Base-by-base conservation (phyloP, 176 grass and related monocot genomes). In the Carex cristatella region DNA sequence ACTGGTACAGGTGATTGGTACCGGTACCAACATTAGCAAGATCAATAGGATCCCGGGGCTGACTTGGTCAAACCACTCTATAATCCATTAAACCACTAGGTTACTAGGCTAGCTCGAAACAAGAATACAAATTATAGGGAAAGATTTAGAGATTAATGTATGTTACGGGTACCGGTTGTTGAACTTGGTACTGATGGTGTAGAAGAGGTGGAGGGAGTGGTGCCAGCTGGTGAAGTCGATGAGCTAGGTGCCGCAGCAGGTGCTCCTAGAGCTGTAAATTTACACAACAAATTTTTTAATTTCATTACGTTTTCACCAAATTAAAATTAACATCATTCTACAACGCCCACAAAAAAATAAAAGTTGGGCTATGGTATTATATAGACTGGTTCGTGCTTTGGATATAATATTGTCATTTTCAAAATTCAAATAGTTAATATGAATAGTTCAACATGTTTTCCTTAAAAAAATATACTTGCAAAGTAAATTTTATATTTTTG, bases 201-300 rank as follows among this genome's bases (percentile, higher is more conserved):
- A 23, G 81, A 77, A 48, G 76, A 19, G 5, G 75, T 73, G 16
- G 83, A 32, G 37, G 87, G 83, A 68, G 80, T 83, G 42, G 61
- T 67, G 19, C 61, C 10, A 11, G 56, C 62, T 14, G 78, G 63
- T 61, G 78, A 57, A 40, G 83, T 32, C 13, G 69, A 73, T 15
- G 65, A 57, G 7, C 56, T 73, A 51, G 87, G 87, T 6, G 87
- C 67, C 14, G 76, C 77, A 7, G 83, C 66, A 15, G 87, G 87
- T 49, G 82, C 77, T 40, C 82, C 62, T 3, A 55, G 65, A 73
- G 79, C 77, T 80, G 79, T 65, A 61, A 86, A 86, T 86, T 79
- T 37, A 66, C 23, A 54, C 69, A 60, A 58, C 53, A 60, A 31
- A 44, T 1, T 1, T 40, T 40, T 61, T 72, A 27, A 40, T 75